phyloP scores from a whole-genome alignment of 495 filamentous ascomycete genomes.

The Aspergillus bridgeri region DNA sequence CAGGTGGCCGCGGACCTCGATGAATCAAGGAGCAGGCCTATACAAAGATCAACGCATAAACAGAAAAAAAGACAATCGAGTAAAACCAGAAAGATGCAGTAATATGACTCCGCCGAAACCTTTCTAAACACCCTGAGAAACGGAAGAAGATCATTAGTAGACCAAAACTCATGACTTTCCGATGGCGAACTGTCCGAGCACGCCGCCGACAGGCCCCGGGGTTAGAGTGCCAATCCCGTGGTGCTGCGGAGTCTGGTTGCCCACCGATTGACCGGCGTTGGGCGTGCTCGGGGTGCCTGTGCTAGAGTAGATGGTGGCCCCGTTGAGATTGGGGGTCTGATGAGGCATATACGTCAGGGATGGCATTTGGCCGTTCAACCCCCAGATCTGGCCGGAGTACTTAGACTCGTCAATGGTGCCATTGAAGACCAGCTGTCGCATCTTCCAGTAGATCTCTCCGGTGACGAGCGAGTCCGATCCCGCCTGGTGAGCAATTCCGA shows the following conservation, averaged over 20 bases:
- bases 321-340: slow-evolving; percentile 54
- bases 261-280: slow-evolving; percentile 50
- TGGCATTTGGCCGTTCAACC: slow-evolving; percentile 63
- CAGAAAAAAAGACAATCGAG: slow-evolving; percentile 5
- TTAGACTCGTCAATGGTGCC: slow-evolving; percentile 71
- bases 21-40: slow-evolving; percentile 7
- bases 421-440: slow-evolving; percentile 80
- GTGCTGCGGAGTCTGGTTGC: slow-evolving; percentile 56
- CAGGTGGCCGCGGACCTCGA: neutral
- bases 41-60: slow-evolving; percentile 8
- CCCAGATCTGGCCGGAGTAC: slow-evolving; percentile 84
- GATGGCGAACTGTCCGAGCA: slow-evolving; percentile 44
- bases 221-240: slow-evolving; percentile 57
- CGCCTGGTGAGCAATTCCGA: slow-evolving; percentile 83
- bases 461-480: slow-evolving; percentile 90
- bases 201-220: slow-evolving; percentile 64
- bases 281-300: slow-evolving; percentile 71
- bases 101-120: slow-evolving; percentile 24
- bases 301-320: slow-evolving; percentile 52
- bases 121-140: slow-evolving; percentile 18
- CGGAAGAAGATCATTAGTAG: neutral
- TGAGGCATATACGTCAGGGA: slow-evolving; percentile 44
- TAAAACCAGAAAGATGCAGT: slow-evolving; percentile 14
- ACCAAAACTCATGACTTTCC: slow-evolving; percentile 34
- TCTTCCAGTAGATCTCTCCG: slow-evolving; percentile 87